Evolutionary conservation across 495 filamentous ascomycete genomes (phyloP).

Genomic region (Parachaetomium inaequale): DNA sequence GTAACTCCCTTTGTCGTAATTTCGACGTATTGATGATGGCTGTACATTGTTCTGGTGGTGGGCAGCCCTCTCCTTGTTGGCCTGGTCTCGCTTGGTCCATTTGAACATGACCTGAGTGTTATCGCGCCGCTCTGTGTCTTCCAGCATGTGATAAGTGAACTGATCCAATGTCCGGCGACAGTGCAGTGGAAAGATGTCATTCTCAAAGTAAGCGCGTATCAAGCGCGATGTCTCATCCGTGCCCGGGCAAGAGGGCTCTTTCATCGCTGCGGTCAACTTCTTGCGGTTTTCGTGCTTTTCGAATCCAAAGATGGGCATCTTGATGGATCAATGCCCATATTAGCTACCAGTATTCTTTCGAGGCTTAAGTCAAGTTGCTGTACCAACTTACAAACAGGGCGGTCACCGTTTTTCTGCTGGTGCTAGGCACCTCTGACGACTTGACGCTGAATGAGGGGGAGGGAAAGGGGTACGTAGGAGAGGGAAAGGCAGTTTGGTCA

Average conservation of each 20-base stretch:
- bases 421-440: neutral
- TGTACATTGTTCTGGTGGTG: neutral
- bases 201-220: neutral
- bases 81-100: neutral
- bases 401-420: neutral
- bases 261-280: neutral
- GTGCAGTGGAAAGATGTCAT: neutral
- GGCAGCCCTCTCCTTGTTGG: neutral
- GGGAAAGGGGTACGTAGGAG: neutral
- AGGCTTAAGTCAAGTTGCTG: neutral
- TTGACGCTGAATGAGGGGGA: neutral
- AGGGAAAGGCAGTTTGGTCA: neutral
- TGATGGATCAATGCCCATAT: neutral
- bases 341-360: neutral
- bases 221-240: neutral
- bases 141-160: conserved; percentile 11
- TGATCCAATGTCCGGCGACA: conserved; percentile 15
- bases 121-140: conserved; percentile 8
- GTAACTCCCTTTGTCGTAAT: neutral
- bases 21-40: neutral
- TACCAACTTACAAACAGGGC: conserved; percentile 11
- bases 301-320: conserved; percentile 12
- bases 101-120: conserved; percentile 12
- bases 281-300: conserved; percentile 10
- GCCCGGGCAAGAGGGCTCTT: neutral